Evolutionary conservation across 2,329 filamentous ascomycete species (phyloP), one percentile per base, ranked within the genome.

Genomic region (Pseudofabraea citricarpa): DNA sequence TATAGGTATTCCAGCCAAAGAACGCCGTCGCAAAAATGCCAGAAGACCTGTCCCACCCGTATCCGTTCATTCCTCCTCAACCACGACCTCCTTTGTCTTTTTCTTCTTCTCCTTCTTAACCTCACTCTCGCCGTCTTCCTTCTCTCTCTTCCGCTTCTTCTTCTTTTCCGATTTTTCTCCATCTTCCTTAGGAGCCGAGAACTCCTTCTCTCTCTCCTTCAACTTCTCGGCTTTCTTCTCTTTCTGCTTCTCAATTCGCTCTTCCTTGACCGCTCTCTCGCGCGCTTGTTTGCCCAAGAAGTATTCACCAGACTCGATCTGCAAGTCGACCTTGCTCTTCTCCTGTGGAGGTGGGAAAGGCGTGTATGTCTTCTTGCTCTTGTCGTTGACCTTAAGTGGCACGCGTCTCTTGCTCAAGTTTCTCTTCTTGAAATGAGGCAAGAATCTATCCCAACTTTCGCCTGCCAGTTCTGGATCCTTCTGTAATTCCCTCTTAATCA

Each of bases 301-400:
- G 71, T 95, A 98, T 70, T 97, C 91, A 69, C 93, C 91, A 57
- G 81, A 90, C 74, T 98, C 93, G 71, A 98, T 95, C 76, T 98
- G 91, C 67, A 90, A 70, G 68, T 98, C 93, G 57, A 98, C 79
- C 80, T 97, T 98, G 80, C 90, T 96, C 87, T 95, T 95, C 75
- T 98, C 91, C 53, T 90, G 90, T 33, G 90, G 80, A 6, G 93
- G 93, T 38, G 93, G 93, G 82, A 98, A 98, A 8, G 93, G 91
- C 53, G 94, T 98, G 74, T 96, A 98, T 10, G 75, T 68, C 77
- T 95, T 97, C 78, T 91, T 95, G 62, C 73, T 68, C 77, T 98
- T 98, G 73, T 98, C 90, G 42, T 80, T 89, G 62, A 98, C 83
- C 60, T 87, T 89, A 73, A 80, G 79, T 0, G 93, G 94, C 56